Conservation (phyloP, 495 filamentous ascomycete species). For the Friedmanniomyces endolithicus region DNA sequence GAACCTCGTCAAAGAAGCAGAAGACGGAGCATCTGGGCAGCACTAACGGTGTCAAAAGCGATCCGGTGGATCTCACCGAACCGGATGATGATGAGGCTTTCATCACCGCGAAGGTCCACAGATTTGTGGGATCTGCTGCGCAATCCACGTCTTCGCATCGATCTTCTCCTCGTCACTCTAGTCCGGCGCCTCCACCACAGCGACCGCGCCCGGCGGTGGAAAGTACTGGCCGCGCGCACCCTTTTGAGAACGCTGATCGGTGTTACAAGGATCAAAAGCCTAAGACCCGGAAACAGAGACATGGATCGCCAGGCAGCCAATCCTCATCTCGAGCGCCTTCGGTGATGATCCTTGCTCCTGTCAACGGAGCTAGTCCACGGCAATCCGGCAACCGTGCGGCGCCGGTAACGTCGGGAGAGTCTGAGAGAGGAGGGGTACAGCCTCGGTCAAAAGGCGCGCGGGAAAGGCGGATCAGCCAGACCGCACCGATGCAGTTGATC, state of each 20-base stretch:
- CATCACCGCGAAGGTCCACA: background rate
- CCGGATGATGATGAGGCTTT: background rate
- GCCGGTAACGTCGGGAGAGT: background rate
- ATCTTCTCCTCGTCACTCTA: background rate
- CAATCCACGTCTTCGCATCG: background rate
- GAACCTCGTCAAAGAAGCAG: background rate
- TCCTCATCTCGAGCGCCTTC: background rate
- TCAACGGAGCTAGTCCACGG: background rate
- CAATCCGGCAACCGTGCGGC: background rate
- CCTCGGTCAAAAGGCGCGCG: background rate
- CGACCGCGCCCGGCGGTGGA: background rate
- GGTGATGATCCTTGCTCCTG: background rate
- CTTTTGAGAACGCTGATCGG: background rate
- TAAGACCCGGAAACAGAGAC: background rate
- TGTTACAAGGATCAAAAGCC: background rate
- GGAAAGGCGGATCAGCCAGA: background rate
- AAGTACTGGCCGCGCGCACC: background rate
- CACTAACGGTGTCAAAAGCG: background rate
- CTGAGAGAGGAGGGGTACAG: background rate
- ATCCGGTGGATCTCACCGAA: conserved; percentile 1
- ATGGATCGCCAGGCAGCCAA: background rate
- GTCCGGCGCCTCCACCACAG: background rate
- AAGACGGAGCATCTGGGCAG: background rate
- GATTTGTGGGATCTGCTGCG: too few relatives aligned
- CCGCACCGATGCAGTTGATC: background rate